A percentile compares a stretch with the other conserved stretches of the same genome.
These are phyloP conservation scores for Coprinopsis marcescibilis DNA, from an alignment of 768 basidiomycete species.

Conservation along the genomic window DNA sequence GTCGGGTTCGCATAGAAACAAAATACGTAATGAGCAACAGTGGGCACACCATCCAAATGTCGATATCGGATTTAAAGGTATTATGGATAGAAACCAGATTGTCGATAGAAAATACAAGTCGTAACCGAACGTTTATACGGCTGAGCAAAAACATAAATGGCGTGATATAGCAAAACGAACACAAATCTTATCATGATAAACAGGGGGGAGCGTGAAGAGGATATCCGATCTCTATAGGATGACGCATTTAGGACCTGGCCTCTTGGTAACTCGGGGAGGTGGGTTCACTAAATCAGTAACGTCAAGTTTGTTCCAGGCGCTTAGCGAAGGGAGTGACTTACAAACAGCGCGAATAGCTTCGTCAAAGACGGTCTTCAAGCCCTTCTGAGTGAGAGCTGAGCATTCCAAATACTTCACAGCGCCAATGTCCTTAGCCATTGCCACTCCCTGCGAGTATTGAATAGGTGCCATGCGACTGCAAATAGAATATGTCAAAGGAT, in stretches of 20 bases:
- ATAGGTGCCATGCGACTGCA: constrained; percentile 90
- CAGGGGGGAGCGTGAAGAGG: constrained; percentile 12
- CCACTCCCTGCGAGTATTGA: constrained; percentile 83
- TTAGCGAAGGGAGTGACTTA: constrained; percentile 39
- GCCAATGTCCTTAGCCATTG: constrained; percentile 89
- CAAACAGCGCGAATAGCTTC: constrained; percentile 96
- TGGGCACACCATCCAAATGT: no score
- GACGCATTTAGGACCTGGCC: constrained; percentile 3
- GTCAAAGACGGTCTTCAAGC: constrained; percentile 97
- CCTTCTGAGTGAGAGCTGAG: constrained; percentile 96
- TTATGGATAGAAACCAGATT: constrained; percentile 13
- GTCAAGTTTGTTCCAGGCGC: not conserved
- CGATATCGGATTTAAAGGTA: no score
- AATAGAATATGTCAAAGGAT: constrained; percentile 5
- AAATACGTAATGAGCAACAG: no score
- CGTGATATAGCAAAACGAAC: constrained; percentile 25
- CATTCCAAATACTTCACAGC: constrained; percentile 97
- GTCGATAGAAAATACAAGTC: constrained; percentile 44
- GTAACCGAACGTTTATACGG: constrained; percentile 35
- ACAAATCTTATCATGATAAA: constrained; percentile 15
- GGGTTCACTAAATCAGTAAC: constrained; percentile 70
- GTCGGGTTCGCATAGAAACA: no score
- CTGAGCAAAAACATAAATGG: constrained; percentile 64
- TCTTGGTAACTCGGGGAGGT: constrained; percentile 45
- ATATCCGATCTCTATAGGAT: constrained; percentile 14